phyloP scores from a whole-genome alignment of 495 filamentous ascomycete genomes.

The Neurospora sp. region DNA sequence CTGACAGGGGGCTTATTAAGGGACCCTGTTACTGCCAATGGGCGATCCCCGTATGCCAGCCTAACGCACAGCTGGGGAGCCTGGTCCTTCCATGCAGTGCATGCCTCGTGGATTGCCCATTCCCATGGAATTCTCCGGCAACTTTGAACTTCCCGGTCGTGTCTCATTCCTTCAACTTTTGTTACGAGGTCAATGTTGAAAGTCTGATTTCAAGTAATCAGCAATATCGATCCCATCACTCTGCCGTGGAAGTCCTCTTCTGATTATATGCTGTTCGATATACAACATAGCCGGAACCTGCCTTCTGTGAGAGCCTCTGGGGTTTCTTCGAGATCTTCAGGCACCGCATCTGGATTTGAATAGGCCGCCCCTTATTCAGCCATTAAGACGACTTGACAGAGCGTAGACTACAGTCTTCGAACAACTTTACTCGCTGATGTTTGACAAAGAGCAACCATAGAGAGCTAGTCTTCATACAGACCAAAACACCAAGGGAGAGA shows the following conservation, averaged over 20 bases:
- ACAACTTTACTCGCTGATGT: not conserved
- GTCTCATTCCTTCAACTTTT: not conserved
- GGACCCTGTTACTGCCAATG: not conserved
- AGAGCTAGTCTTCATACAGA: not conserved
- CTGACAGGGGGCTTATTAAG: not conserved
- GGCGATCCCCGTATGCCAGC: not conserved
- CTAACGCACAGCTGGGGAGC: not conserved
- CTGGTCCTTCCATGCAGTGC: not conserved
- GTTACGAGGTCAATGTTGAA: not conserved
- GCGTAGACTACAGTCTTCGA: not conserved
- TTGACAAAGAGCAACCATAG: not conserved
- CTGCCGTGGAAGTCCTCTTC: not conserved
- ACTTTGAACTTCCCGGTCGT: not conserved
- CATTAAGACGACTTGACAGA: not conserved
- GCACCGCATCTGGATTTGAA: not conserved
- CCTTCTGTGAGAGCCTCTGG: not conserved
- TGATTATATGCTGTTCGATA: not conserved
- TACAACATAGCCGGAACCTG: not conserved
- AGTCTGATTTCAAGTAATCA: not conserved
- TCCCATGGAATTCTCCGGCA: not conserved
- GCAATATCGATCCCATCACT: not conserved
- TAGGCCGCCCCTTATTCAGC: not conserved
- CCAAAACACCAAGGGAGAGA: not conserved
- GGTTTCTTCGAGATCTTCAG: not conserved
- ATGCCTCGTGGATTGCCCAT: not conserved